Evolutionary conservation across 345 rosid species (phyloP), one percentile per base, ranked within the genome.

Genomic region (Orychophragmus violaceus): DNA sequence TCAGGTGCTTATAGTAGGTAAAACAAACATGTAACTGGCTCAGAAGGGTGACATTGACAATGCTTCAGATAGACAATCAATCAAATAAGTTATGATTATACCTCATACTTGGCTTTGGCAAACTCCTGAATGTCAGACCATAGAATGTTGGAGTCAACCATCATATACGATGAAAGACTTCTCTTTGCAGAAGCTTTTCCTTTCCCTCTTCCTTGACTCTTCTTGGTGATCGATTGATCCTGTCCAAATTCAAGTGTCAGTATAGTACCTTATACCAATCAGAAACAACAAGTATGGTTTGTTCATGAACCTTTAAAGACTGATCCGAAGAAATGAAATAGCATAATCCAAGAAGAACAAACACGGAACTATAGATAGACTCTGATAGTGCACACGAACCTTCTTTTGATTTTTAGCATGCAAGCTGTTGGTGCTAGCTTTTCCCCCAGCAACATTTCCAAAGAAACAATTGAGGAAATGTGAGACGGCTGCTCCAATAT

Each of bases 121-220:
- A 91, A 91, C 74, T 89, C 95, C 80, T 76, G 77, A 76, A 95
- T 80, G 77, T 95, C 94, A 74, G 87, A 80, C 98, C 99, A 95
- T 8, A 91, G 67, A 56, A 80, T 74, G 64, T 89, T 88, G 36
- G 99, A 87, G 83, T 88, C 85, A 41, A 91, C 67, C 87, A 76
- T 90, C 83, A 80, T 78, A 72, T 82, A 87, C 6, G 83, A 82
- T 53, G 92, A 75, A 16, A 74, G 77, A 74, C 70, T 83, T 76
- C 83, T 86, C 75, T 82, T 87, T 19, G 81, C 55, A 68, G 85
- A 77, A 30, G 82, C 70, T 82, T 80, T 82, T 58, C 82, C 86
- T 76, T 86, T 95, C 80, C 82, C 88, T 72, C 84, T 83, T 58
- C 87, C 64, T 65, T 84, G 95, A 50, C 82, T 83, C 77, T 77